Evolutionary conservation across 2,329 filamentous ascomycete species (phyloP), one percentile per base, ranked within the genome.

Genomic region (Fusarium sp.): DNA sequence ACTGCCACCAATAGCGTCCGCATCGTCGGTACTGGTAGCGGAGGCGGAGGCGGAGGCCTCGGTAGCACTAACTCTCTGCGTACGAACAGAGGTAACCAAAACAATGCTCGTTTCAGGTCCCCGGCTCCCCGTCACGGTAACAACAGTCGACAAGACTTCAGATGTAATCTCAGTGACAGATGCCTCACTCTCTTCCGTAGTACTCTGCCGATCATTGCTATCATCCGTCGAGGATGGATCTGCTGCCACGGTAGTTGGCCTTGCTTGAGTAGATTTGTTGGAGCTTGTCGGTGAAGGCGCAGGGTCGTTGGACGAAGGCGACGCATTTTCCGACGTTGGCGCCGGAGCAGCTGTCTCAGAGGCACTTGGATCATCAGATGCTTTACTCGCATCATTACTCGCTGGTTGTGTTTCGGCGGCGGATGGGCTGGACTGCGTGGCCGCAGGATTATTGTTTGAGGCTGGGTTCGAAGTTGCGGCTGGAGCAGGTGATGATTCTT

Each of bases 51-150:
- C 48, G 8, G 78, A 64, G 23, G 56, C 27, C 8, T 69, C 42
- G 8, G 64, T 40, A 35, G 45, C 42, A n/a, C 56, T 58, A 37
- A 66, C 63, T 20, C 54, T 33, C 26, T 67, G 67, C 11, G 71
- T 78, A 9, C 67, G 74, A 32, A 78, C 74, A 18, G 70, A 69
- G 9, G 75, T 79, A 38, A 81, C 71, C 11, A 79, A 45, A 23
- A 78, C 62, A 20, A 76, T 54, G 32, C 67, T 75, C 18, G 78
- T 80, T 37, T 64, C 55, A 27, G 57, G 63, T 30, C 64, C 64
- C 11, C 67, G 64, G 52, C 62, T 73, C 40, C 73, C 71, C 13
- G 73, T 76, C 6, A 78, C 69, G 18, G 72, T 78, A n/a, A 78
- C 46, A 6, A 78, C 55, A 4, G 76, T 71, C 12, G 71, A 63